phyloP scores from a whole-genome alignment of 164 flowering plant genomes.

The Berberis thunbergii region DNA sequence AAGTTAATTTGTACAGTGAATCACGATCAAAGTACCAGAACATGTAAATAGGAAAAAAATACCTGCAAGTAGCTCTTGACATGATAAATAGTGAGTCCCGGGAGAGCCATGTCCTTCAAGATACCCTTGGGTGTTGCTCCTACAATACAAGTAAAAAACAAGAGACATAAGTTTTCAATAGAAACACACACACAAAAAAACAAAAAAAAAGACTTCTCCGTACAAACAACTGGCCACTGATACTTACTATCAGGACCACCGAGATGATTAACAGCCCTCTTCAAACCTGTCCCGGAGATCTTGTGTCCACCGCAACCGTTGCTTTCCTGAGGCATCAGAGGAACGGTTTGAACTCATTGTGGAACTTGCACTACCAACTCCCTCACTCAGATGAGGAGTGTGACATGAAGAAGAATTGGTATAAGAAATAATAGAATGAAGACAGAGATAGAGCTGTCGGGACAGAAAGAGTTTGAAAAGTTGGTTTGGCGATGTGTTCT shows the following conservation, averaged over 20 bases:
- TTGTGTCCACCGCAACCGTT: conserved; percentile 59
- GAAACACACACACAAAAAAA: neutral
- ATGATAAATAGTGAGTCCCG: conserved; percentile 56
- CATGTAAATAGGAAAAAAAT: neutral
- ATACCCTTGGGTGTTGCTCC: conserved; percentile 81
- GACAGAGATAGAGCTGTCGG: too few relatives aligned
- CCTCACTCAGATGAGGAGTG: neutral
- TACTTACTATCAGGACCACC: conserved; percentile 77
- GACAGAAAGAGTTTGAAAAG: conserved; percentile 1
- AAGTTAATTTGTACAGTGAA: too few relatives aligned
- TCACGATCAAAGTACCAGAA: too few relatives aligned
- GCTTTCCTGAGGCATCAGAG: conserved; percentile 29
- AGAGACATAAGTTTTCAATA: neutral
- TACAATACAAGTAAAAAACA: conserved; percentile 9
- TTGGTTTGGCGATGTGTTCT: conserved; percentile 24
- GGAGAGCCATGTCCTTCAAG: conserved; percentile 45
- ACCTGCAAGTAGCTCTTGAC: conserved; percentile 86
- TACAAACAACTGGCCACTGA: neutral
- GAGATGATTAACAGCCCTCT: conserved; percentile 51
- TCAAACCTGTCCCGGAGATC: conserved; percentile 60
- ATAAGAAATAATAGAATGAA: neutral
- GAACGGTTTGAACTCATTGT: conserved; percentile 25
- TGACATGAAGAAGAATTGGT: neutral
- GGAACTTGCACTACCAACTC: neutral
- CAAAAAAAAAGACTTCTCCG: too few relatives aligned